Conservation (phyloP, 2,329 filamentous ascomycete genomes). For the Grosmannia serpens region DNA sequence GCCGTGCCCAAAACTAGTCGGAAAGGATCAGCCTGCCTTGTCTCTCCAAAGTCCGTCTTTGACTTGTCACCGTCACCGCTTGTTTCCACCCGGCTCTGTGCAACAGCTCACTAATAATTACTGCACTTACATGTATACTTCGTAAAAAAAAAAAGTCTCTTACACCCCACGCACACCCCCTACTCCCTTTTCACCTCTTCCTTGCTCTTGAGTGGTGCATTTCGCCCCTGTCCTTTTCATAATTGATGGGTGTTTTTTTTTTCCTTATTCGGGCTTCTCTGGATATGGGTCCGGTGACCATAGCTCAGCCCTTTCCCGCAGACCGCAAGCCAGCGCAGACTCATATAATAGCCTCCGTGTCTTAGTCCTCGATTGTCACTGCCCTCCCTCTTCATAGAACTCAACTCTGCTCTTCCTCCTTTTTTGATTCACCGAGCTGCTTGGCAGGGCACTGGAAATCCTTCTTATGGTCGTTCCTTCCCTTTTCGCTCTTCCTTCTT, state of each 20-base stretch:
- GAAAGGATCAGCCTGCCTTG: constrained; percentile 2
- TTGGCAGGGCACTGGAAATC: background rate
- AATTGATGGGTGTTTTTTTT: background rate
- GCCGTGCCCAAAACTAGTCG: background rate
- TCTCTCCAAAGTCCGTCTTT: background rate
- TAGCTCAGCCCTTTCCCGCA: constrained; percentile 11
- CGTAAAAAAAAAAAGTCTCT: background rate
- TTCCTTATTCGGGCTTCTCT: constrained; percentile 3
- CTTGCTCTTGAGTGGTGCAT: background rate
- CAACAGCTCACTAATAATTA: background rate
- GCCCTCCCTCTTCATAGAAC: background rate
- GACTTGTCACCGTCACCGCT: constrained; percentile 6
- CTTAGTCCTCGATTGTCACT: background rate
- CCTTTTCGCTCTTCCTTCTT: background rate
- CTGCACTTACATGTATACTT: too few relatives aligned
- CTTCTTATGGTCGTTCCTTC: background rate
- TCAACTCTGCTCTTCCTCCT: background rate
- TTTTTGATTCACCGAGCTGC: background rate
- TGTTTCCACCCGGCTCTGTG: constrained; percentile 5
- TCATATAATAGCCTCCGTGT: constrained; percentile 6
- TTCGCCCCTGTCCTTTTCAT: background rate
- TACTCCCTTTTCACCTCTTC: background rate
- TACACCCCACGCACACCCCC: background rate
- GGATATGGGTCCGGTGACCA: constrained; percentile 12
- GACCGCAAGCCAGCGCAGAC: background rate